phyloP scores from a whole-genome alignment of 129 eudicot species.

The Flaveria ramosissima region DNA sequence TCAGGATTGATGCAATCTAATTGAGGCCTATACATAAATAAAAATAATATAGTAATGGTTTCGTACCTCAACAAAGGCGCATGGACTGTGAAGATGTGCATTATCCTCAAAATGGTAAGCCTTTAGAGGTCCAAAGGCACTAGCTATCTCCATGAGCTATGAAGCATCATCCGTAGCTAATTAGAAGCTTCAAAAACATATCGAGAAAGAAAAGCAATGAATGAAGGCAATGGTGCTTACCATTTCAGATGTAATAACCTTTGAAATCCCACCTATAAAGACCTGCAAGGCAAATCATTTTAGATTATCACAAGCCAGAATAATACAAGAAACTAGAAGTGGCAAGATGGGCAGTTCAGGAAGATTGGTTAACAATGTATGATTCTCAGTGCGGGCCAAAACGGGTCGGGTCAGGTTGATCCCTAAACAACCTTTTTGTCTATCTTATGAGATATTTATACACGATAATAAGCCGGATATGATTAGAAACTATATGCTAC shows the following conservation, averaged over 20 bases:
- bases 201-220: not conserved
- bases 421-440: not conserved
- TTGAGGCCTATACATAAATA: not conserved
- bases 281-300: conserved; percentile 46
- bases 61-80: conserved; percentile 89
- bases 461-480: not conserved
- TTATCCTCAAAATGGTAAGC: conserved; percentile 67
- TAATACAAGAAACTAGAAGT: not conserved
- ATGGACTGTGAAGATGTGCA: conserved; percentile 48
- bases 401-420: not conserved
- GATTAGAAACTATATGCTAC: not conserved
- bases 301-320: not conserved
- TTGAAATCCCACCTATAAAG: conserved; percentile 88
- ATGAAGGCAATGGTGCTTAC: conserved; percentile 36
- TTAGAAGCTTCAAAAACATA: conserved; percentile 13
- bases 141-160: conserved; percentile 85
- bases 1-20: conserved; percentile 14
- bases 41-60: not conserved
- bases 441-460: not conserved
- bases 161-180: conserved; percentile 18
- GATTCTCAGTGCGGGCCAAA: not conserved
- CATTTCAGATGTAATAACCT: conserved; percentile 71
- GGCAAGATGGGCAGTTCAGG: not conserved
- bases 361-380: not conserved
- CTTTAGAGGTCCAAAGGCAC: conserved; percentile 84